These are phyloP conservation scores for Cydonia oblonga DNA, from an alignment of 331 rosid genomes.

Conservation along the genomic window DNA sequence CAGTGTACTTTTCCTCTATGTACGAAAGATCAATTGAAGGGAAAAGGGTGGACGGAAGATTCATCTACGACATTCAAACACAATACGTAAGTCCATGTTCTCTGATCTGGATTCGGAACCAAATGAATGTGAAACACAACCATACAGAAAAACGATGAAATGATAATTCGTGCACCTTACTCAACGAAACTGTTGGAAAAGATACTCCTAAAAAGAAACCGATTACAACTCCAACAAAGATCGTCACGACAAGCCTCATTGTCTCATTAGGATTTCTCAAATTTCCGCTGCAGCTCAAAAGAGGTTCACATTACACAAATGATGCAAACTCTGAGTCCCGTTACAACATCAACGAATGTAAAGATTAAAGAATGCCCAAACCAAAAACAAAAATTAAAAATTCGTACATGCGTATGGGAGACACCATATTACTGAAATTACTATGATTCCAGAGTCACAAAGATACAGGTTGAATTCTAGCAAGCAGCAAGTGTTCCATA, in stretches of 20 bases:
- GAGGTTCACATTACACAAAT: neutral
- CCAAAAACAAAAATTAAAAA: neutral
- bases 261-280: slow-evolving; percentile 34
- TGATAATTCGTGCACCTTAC: slow-evolving; percentile 33
- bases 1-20: slow-evolving; percentile 60
- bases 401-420: slow-evolving; percentile 37
- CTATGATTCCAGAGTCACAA: slow-evolving; percentile 5
- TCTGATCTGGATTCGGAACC: slow-evolving; percentile 1
- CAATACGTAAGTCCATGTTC: neutral
- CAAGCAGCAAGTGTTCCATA: slow-evolving; percentile 11
- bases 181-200: slow-evolving; percentile 54
- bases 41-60: slow-evolving; percentile 57
- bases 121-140: neutral
- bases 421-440: slow-evolving; percentile 22
- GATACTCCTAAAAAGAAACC: slow-evolving; percentile 78
- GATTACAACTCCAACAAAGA: slow-evolving; percentile 43
- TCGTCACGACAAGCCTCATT: slow-evolving; percentile 49
- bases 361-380: neutral
- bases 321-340: neutral
- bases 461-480: neutral
- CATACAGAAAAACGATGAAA: neutral
- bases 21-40: slow-evolving; percentile 69
- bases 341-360: neutral
- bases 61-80: slow-evolving; percentile 37
- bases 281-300: slow-evolving; percentile 39